These are phyloP conservation scores for Penicillium corylophilum DNA, from an alignment of 2,329 filamentous ascomycete species.

Conservation along the genomic window DNA sequence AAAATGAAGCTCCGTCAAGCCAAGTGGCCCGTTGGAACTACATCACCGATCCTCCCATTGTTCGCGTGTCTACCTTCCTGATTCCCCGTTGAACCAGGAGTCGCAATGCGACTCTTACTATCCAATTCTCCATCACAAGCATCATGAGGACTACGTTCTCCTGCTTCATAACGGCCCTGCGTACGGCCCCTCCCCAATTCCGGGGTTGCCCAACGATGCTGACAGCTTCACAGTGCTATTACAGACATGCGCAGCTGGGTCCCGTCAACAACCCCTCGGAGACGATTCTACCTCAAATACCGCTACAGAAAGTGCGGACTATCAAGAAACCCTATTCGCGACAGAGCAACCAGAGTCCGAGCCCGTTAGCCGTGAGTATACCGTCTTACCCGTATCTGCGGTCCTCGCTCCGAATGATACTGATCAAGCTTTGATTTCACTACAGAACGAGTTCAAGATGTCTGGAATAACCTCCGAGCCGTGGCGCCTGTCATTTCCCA, in stretches of 20 bases:
- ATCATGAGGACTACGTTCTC: slow-evolving; percentile 38
- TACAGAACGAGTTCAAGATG: slow-evolving; percentile 34
- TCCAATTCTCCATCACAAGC: slow-evolving; percentile 18
- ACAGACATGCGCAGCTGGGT: slow-evolving; percentile 29
- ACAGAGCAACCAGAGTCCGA: slow-evolving; percentile 16
- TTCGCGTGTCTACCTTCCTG: not conserved
- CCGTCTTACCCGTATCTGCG: slow-evolving; percentile 5
- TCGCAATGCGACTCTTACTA: slow-evolving; percentile 38
- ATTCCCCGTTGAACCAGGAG: slow-evolving; percentile 7
- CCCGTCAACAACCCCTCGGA: slow-evolving; percentile 22
- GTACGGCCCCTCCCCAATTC: slow-evolving; percentile 25
- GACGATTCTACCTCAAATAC: slow-evolving; percentile 15
- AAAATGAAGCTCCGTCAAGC: slow-evolving; percentile 39
- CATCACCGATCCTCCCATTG: slow-evolving; percentile 16
- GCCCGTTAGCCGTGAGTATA: slow-evolving; percentile 32
- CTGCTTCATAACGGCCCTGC: slow-evolving; percentile 35
- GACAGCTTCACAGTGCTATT: slow-evolving; percentile 33
- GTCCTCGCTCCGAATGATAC: slow-evolving; percentile 2
- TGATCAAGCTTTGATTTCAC: slow-evolving; percentile 5
- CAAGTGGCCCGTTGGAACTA: slow-evolving; percentile 38
- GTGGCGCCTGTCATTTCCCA: slow-evolving; percentile 25
- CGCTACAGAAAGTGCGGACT: slow-evolving; percentile 17
- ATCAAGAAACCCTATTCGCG: slow-evolving; percentile 22
- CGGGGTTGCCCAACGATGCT: slow-evolving; percentile 15
- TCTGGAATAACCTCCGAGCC: slow-evolving; percentile 31